Conservation (phyloP, 139 green algal genomes). For the Trebouxia sp. region DNA sequence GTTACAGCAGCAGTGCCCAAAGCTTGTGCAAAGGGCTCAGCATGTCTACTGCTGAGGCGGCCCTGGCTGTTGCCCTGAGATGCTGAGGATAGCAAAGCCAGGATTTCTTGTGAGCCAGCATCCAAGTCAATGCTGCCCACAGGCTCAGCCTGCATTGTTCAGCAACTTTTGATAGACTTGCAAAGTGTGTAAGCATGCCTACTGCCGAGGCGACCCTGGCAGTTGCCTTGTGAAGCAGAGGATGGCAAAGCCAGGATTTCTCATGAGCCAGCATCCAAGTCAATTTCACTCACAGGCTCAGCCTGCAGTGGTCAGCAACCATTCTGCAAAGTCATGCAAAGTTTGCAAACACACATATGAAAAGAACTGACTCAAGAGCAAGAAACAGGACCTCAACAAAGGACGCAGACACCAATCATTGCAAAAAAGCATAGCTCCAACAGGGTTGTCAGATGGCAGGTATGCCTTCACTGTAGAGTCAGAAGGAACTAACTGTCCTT, state of each 20-base stretch:
- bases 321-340: neutral
- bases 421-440: too few relatives aligned
- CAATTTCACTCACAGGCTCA: neutral
- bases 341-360: neutral
- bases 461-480: too few relatives aligned
- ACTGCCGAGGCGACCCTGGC: neutral
- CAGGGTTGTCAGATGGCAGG: too few relatives aligned
- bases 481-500: too few relatives aligned
- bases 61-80: neutral
- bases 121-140: slow-evolving; percentile 3
- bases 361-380: too few relatives aligned
- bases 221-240: neutral
- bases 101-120: slow-evolving; percentile 8
- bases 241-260: slow-evolving; percentile 15
- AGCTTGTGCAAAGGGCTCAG: neutral
- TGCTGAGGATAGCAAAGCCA: neutral
- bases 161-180: neutral
- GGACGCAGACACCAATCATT: too few relatives aligned
- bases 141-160: slow-evolving; percentile 9
- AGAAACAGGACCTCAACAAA: too few relatives aligned
- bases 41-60: neutral
- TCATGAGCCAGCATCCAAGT: neutral
- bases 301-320: neutral
- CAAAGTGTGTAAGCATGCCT: neutral
- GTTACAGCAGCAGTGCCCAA: neutral